Percentiles rank a stretch among this genome's conserved stretches.
These are phyloP conservation scores for Medicago arabica DNA, from an alignment of 306 rosid genomes.

Conservation along the genomic window DNA sequence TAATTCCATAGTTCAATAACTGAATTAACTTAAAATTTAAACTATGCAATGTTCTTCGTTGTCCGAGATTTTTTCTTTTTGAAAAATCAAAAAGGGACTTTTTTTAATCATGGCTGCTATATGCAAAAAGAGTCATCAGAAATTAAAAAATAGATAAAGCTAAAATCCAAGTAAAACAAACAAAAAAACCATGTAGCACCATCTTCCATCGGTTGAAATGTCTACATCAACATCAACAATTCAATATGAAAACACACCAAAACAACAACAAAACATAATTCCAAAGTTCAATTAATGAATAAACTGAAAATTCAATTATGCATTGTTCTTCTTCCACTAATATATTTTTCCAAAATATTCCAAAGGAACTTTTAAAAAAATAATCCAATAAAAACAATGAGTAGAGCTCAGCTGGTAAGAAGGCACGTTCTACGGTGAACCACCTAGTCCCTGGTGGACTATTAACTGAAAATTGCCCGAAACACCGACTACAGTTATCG, in stretches of 20 bases:
- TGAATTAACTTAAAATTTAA: neutral
- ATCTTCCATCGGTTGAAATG: constrained; percentile 84
- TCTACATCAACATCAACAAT: constrained; percentile 52
- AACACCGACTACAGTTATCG: neutral
- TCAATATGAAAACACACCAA: neutral
- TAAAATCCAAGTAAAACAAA: neutral
- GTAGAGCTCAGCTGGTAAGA: neutral
- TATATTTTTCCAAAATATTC: neutral
- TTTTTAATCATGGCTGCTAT: neutral
- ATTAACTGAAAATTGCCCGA: neutral
- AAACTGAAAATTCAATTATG: constrained; percentile 1
- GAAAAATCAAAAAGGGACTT: neutral
- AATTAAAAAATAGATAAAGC: neutral
- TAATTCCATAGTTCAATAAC: neutral
- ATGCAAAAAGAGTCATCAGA: neutral
- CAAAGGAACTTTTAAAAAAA: no score
- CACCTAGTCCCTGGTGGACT: neutral
- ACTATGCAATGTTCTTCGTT: neutral
- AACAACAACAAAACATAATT: constrained; percentile 16
- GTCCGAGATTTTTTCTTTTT: neutral
- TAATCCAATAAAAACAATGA: no score
- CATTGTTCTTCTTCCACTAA: neutral
- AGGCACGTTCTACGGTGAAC: neutral
- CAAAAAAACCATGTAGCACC: constrained; percentile 61
- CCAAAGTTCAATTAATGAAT: constrained; percentile 1